Conservation (phyloP, 2,329 filamentous ascomycete genomes). For the Septoria petroselini region DNA sequence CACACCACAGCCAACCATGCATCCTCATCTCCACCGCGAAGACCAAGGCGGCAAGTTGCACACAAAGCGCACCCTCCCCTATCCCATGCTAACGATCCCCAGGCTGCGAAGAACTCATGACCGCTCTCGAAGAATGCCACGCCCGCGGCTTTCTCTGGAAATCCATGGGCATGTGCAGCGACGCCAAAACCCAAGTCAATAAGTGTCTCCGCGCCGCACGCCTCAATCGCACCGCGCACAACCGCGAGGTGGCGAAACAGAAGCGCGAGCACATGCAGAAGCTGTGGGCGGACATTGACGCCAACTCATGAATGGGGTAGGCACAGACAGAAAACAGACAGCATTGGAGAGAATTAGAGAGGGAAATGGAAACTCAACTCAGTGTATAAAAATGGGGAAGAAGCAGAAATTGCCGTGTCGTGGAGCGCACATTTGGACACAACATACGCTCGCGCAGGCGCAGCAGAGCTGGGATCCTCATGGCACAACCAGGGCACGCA, state of each 20-base stretch:
- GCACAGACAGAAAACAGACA: neutral
- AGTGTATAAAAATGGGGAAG: neutral
- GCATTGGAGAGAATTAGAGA: too few species aligned
- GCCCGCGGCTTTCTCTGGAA: conserved; percentile 89
- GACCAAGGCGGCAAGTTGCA: conserved; percentile 69
- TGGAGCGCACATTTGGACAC: too few species aligned
- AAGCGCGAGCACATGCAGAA: conserved; percentile 72
- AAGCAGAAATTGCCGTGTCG: neutral
- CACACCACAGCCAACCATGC: conserved; percentile 57
- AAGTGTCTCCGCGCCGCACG: conserved; percentile 79
- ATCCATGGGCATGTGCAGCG: conserved; percentile 83
- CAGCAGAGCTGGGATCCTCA: too few species aligned
- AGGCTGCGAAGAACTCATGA: conserved; percentile 96
- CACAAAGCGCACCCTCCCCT: neutral
- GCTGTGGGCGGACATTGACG: conserved; percentile 75
- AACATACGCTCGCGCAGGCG: too few species aligned
- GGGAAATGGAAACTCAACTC: too few species aligned
- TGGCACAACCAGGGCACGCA: too few species aligned
- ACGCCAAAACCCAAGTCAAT: conserved; percentile 78
- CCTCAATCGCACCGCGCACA: conserved; percentile 70
- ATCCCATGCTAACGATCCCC: conserved; percentile 19
- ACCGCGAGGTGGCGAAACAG: conserved; percentile 66
- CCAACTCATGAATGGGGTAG: conserved; percentile 54
- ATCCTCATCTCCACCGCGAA: conserved; percentile 94
- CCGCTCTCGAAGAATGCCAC: conserved; percentile 91